Evolutionary conservation across 2,329 filamentous ascomycete genomes (phyloP).

Genomic region (Aspergillus awamori): DNA sequence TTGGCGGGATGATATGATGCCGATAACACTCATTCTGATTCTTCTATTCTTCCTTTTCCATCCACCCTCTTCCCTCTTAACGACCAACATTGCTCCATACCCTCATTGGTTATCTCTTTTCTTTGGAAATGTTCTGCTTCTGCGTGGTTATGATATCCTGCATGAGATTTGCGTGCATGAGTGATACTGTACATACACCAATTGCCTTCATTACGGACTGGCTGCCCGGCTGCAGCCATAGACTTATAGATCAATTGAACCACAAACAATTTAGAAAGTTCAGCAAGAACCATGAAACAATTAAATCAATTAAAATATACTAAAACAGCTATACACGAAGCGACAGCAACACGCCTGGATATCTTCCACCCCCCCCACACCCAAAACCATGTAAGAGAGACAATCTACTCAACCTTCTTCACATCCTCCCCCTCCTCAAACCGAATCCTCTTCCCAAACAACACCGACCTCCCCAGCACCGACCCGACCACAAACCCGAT

Average conservation of each 20-base stretch:
- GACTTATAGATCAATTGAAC: too few relatives aligned
- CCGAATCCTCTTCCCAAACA: slow-evolving; percentile 41
- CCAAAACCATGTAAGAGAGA: too few relatives aligned
- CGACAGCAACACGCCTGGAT: too few relatives aligned
- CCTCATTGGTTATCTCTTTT: not conserved
- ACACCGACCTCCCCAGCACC: slow-evolving; percentile 9
- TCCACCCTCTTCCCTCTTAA: not conserved
- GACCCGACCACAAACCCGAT: slow-evolving; percentile 62
- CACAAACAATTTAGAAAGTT: too few relatives aligned
- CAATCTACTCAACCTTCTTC: slow-evolving; percentile 8
- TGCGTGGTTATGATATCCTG: slow-evolving; percentile 1
- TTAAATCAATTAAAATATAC: too few relatives aligned
- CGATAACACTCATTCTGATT: not conserved
- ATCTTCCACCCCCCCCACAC: not conserved
- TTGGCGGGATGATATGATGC: slow-evolving; percentile 35
- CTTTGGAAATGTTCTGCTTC: not conserved
- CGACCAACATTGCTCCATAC: not conserved
- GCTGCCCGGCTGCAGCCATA: too few relatives aligned
- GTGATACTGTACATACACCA: not conserved
- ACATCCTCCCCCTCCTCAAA: slow-evolving; percentile 30
- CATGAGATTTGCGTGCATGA: not conserved
- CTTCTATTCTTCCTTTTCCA: not conserved
- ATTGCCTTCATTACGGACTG: too few relatives aligned
- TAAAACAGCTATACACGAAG: too few relatives aligned
- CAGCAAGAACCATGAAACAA: too few relatives aligned